Conservation (phyloP, 441 rosid species). For the Geranium incanum region DNA sequence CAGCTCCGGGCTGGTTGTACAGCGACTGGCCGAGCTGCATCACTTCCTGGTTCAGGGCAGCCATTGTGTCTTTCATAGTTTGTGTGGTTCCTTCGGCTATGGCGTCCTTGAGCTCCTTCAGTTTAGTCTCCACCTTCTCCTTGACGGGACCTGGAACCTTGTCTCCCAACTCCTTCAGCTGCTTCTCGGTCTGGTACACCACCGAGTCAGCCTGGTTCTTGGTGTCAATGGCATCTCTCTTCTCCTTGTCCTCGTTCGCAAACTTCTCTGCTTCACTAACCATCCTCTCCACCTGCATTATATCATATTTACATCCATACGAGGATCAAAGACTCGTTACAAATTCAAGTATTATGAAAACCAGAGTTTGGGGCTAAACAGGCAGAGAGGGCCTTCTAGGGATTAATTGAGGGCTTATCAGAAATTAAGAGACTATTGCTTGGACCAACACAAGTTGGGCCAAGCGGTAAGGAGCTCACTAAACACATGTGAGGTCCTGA, state of each 20-base stretch:
- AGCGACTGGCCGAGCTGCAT: conserved; percentile 89
- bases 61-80: conserved; percentile 66
- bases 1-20: conserved; percentile 70
- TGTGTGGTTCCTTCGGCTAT: conserved; percentile 56
- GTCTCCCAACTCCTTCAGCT: conserved; percentile 73
- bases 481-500: too few species aligned
- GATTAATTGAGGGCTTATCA: too few species aligned
- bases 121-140: conserved; percentile 74
- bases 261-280: conserved; percentile 77
- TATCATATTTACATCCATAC: conserved; percentile 4
- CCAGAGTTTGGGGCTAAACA: too few species aligned
- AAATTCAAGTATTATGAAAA: too few species aligned
- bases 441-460: too few species aligned
- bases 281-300: conserved; percentile 34
- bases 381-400: too few species aligned
- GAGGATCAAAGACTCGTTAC: background rate
- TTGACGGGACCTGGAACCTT: conserved; percentile 71
- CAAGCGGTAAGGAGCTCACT: too few species aligned
- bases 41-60: conserved; percentile 81
- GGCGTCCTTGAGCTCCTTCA: conserved; percentile 70
- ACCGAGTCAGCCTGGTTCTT: conserved; percentile 89
- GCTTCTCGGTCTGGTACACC: conserved; percentile 84
- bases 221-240: conserved; percentile 85
- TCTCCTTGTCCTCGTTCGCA: conserved; percentile 78
- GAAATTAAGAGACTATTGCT: too few species aligned